These are phyloP conservation scores for Suillus plorans DNA, from an alignment of 768 basidiomycete species.

Conservation along the genomic window DNA sequence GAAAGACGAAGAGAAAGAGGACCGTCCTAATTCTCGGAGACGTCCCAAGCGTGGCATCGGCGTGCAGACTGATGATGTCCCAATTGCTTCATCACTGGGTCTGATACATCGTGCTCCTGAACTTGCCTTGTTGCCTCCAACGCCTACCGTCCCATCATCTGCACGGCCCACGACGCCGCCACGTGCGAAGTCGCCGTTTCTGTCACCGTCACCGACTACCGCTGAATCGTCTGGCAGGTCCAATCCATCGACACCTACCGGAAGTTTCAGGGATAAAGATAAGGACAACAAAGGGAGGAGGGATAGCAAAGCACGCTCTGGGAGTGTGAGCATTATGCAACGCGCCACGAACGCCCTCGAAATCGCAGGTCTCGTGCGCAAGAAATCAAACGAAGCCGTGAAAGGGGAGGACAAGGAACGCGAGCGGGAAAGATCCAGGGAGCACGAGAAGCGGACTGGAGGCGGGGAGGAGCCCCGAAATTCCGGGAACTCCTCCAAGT, in stretches of 20 bases:
- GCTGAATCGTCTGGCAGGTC: slow-evolving; percentile 54
- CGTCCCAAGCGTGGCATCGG: slow-evolving; percentile 28
- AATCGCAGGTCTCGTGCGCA: slow-evolving; percentile 79
- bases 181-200: slow-evolving; percentile 48
- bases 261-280: slow-evolving; percentile 57
- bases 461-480: slow-evolving; percentile 59
- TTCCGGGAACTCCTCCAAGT: slow-evolving; percentile 55
- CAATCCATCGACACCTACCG: slow-evolving; percentile 68
- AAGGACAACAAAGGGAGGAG: slow-evolving; percentile 52
- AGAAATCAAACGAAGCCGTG: slow-evolving; percentile 77
- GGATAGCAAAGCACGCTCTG: slow-evolving; percentile 66
- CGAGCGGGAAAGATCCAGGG: slow-evolving; percentile 41
- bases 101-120: slow-evolving; percentile 51
- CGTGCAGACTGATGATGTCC: slow-evolving; percentile 47
- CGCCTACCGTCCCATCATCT: slow-evolving; percentile 53
- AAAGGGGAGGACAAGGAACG: slow-evolving; percentile 54
- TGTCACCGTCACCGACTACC: slow-evolving; percentile 55
- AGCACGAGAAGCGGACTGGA: slow-evolving; percentile 40
- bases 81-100: slow-evolving; percentile 24
- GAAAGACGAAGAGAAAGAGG: slow-evolving; percentile 28
- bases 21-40: slow-evolving; percentile 21
- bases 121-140: slow-evolving; percentile 74
- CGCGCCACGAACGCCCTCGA: slow-evolving; percentile 89
- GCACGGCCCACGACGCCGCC: slow-evolving; percentile 51
- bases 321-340: slow-evolving; percentile 96